A percentile compares a stretch with the other conserved stretches of the same genome.
These are phyloP conservation scores for Phylloporus arenicola DNA, from an alignment of 768 basidiomycete species.

Conservation along the genomic window DNA sequence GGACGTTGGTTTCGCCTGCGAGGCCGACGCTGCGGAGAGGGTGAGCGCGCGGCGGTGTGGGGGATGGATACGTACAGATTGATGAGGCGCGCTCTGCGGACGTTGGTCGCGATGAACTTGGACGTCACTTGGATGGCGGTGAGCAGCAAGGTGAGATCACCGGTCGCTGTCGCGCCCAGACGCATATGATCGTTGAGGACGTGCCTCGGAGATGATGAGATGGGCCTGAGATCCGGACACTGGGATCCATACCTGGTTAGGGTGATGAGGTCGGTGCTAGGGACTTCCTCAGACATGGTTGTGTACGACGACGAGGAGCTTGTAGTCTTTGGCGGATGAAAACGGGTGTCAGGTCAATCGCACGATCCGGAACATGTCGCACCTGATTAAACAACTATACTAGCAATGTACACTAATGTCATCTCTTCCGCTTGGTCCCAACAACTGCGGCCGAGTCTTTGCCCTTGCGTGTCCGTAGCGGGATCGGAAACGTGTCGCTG, in stretches of 20 bases:
- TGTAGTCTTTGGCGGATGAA: conserved; percentile 14
- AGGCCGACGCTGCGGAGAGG: conserved; percentile 70
- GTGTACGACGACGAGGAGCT: not conserved
- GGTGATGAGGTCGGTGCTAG: conserved; percentile 85
- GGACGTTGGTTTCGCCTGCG: conserved; percentile 93
- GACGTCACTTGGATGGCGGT: conserved; percentile 94
- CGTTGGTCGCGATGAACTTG: conserved; percentile 98
- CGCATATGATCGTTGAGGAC: conserved; percentile 83
- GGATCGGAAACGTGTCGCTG: conserved; percentile 62
- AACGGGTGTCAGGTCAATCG: conserved; percentile 15
- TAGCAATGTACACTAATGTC: conserved; percentile 24
- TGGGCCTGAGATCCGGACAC: not conserved
- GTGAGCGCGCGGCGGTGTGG: not conserved
- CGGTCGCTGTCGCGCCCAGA: conserved; percentile 77
- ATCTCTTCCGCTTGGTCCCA: conserved; percentile 68
- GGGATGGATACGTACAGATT: conserved; percentile 66
- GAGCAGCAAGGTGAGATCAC: conserved; percentile 90
- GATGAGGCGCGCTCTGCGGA: conserved; percentile 93
- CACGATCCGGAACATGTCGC: conserved; percentile 23
- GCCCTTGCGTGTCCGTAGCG: conserved; percentile 63
- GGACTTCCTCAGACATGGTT: conserved; percentile 52
- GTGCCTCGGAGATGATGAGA: conserved; percentile 48
- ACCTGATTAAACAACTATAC: conserved; percentile 16
- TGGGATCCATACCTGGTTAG: conserved; percentile 67
- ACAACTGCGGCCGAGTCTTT: conserved; percentile 42